Conservation (phyloP, 306 rosid species). For the Ochetophila trinervis region DNA sequence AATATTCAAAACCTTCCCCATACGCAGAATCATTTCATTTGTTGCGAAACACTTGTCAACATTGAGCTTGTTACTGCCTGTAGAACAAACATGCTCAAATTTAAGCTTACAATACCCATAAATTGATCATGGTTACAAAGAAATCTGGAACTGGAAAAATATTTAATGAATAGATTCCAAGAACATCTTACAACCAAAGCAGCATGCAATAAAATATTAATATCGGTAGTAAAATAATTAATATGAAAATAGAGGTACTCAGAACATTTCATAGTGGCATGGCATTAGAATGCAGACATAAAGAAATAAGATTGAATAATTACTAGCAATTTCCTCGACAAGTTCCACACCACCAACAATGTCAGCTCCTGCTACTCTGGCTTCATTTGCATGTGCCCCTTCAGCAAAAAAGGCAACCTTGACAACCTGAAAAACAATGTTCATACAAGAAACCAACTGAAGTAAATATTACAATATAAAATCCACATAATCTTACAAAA, state of each 20-base stretch:
- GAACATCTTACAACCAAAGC: background rate
- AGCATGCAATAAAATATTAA: background rate
- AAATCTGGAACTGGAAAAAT: background rate
- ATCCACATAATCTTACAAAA: background rate
- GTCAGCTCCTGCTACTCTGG: conserved; percentile 97
- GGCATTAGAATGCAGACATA: conserved; percentile 6
- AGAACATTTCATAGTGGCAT: background rate
- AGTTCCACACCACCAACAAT: conserved; percentile 97
- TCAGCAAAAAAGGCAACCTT: conserved; percentile 97
- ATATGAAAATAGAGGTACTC: background rate
- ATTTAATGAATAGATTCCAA: background rate
- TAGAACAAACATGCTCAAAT: conserved; percentile 27
- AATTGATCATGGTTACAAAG: background rate
- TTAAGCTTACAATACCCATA: background rate
- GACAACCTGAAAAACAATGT: conserved; percentile 59
- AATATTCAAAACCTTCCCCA: conserved; percentile 68
- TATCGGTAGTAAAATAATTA: background rate
- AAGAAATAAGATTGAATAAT: conserved; percentile 29
- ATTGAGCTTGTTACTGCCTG: conserved; percentile 80
- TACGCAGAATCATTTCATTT: conserved; percentile 89
- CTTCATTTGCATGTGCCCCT: conserved; percentile 96
- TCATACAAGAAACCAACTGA: conserved; percentile 35
- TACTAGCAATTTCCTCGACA: conserved; percentile 89
- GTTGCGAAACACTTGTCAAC: conserved; percentile 98
- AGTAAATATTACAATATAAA: conserved; percentile 20